Base-by-base conservation (phyloP, 2,329 filamentous ascomycete genomes). In the Phialophora verrucosa region DNA sequence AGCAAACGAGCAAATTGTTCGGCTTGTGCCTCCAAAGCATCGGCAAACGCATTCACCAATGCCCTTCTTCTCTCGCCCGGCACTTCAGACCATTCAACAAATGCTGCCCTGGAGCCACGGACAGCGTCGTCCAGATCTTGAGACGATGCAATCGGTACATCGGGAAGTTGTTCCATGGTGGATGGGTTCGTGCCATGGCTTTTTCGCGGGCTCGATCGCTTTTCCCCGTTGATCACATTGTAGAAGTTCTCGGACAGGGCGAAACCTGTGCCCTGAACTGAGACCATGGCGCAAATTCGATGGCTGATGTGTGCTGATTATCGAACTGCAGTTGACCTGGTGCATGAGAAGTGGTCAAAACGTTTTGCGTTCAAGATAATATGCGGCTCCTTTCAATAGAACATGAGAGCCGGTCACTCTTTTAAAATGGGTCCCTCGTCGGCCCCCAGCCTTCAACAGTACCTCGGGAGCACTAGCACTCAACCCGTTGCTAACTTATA, bases 171-270 rank as follows among this genome's bases (percentile, higher is more conserved):
- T 47, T 47, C 42, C 42, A 47, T 17, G 42, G 12, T 47, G 12
- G 42, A 47, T 14, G 42, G 42, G n/a, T 47, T 47, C 14, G 42
- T 47, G n/a, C 42, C 42, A 20, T 47, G 12, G n/a, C n/a, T 5
- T 47, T 47, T 47, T 47, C 42, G 42, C 10, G n/a, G n/a, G 42
- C 42, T 47, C 14, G 42, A 47, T 20, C 42, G 8, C 42, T 47
- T 47, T 17, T 47, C 42, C 14, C 42, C 42, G n/a, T 47, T 47
- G n/a, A 47, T 47, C 14, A 47, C n/a, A 47, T 47, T 47, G 42
- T 17, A 47, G 42, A 47, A 47, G 42, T 20, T 20, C 42, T 6
- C 42, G 12, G 12, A 14, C 12, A 20, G 4, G 42, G n/a, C n/a
- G 12, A 47, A 47, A 47, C 3, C 4, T 20, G 42, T 47, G 42